Evolutionary conservation across 169 alveolate genomes (phyloP).

Genomic region (Eimeria tenella): DNA sequence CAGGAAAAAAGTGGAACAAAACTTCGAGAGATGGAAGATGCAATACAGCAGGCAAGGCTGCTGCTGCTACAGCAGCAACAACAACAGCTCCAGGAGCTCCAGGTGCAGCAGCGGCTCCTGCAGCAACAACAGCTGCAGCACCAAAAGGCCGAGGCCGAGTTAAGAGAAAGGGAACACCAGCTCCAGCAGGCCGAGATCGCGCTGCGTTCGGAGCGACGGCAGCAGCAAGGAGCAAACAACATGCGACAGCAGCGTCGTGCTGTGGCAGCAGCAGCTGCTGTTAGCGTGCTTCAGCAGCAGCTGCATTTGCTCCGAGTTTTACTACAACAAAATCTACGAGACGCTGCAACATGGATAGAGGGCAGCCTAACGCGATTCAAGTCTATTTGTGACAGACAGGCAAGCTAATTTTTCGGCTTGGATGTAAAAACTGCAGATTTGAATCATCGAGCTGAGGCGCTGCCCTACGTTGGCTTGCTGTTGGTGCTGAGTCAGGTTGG

Average conservation of each 20-base stretch:
- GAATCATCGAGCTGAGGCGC: background rate
- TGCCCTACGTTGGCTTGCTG: background rate
- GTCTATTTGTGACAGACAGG: slow-evolving; percentile 53
- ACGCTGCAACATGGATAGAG: slow-evolving; percentile 57
- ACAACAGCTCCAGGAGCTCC: background rate
- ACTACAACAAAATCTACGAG: slow-evolving; percentile 25
- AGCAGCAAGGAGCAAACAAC: background rate
- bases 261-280: slow-evolving; percentile 35
- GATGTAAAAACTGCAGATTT: background rate
- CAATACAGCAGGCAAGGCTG: slow-evolving; percentile 2
- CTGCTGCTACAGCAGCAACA: slow-evolving; percentile 25
- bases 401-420: background rate
- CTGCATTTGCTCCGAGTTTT: slow-evolving; percentile 36
- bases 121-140: slow-evolving; percentile 43
- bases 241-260: slow-evolving; percentile 23
- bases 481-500: slow-evolving; percentile 38
- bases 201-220: slow-evolving; percentile 42
- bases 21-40: background rate
- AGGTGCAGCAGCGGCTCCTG: slow-evolving; percentile 34
- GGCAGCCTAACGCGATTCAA: slow-evolving; percentile 29
- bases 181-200: slow-evolving; percentile 23
- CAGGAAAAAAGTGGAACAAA: background rate
- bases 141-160: slow-evolving; percentile 8
- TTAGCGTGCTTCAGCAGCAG: slow-evolving; percentile 54
- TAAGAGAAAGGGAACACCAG: slow-evolving; percentile 2